Evolutionary conservation across 805 yeast species (phyloP), one percentile per base, ranked within the genome.

Genomic region (Blastobotrys peoriensis): DNA sequence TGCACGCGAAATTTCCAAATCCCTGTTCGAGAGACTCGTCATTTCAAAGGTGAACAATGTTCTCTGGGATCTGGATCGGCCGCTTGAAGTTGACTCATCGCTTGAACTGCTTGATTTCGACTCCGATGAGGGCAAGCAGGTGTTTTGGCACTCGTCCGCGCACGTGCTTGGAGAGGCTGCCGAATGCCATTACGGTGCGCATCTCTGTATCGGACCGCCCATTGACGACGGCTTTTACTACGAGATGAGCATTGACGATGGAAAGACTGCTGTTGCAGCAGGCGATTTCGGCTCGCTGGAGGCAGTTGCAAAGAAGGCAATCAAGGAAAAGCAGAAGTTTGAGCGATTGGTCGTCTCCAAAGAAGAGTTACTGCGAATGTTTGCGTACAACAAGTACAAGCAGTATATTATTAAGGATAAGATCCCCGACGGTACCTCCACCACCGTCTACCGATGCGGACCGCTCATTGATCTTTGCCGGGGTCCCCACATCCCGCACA

Each of bases 131-230:
- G 98, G 98, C 67, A 86, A 83, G 64, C 79, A 81, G 53, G 98
- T 91, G 28, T 93, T 93, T 70, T 93, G 98, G 98, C 98, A 93
- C 67, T 93, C 98, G 2, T 84, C 96, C 54, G 98, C 98, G 43
- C 98, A 93, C 69, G 91, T 93, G 44, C 72, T 93, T 57, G 98
- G 98, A 69, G 98, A 93, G 72, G 91, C 97, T 40, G 85, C 96
- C 72, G 98, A 93, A 71, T 83, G 96, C 66, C 93, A 87, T 66
- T 73, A 83, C 64, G 98, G 97, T 55, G 94, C 95, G 53, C 96
- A 91, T 65, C 79, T 93, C 54, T 80, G 86, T 65, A 71, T 81
- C 52, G 98, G 98, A 55, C 98, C 98, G 25, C 98, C 98, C 65
- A 91, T 96, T 49, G 87, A 83, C 44, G 98, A 91, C 53, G 98